Percentiles rank a stretch among this genome's conserved stretches.
These are phyloP conservation scores for Cercospora citrullina DNA, from an alignment of 2,329 filamentous ascomycete genomes.

Conservation along the genomic window DNA sequence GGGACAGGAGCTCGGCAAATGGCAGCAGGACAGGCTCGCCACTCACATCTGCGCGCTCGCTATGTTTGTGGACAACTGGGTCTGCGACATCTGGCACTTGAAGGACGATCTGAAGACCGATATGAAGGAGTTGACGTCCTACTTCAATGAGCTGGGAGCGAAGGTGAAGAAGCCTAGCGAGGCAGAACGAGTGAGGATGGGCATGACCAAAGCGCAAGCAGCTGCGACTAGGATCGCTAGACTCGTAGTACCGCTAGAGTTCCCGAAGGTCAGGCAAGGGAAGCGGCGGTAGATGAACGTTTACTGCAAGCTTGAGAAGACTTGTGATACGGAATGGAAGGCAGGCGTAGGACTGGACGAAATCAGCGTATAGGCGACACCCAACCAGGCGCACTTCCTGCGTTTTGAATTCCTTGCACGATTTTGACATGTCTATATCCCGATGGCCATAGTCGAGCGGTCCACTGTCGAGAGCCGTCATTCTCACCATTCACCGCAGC, in stretches of 20 bases:
- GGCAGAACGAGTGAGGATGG: constrained; percentile 48
- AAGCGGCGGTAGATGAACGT: constrained; percentile 1
- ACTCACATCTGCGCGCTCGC: constrained; percentile 72
- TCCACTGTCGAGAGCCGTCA: background rate
- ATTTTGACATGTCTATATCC: background rate
- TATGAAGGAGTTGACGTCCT: constrained; percentile 66
- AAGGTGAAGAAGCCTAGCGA: constrained; percentile 54
- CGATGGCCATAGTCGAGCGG: too few relatives aligned
- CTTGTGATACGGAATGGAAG: background rate
- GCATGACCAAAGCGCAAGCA: constrained; percentile 62
- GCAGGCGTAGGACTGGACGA: background rate
- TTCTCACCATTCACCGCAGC: background rate
- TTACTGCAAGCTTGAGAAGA: background rate
- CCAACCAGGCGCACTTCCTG: background rate
- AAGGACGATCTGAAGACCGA: constrained; percentile 72
- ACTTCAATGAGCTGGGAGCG: constrained; percentile 75
- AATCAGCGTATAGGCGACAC: background rate
- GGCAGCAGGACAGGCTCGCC: constrained; percentile 68
- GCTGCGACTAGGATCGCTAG: constrained; percentile 65
- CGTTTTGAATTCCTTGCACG: background rate
- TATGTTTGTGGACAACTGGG: constrained; percentile 70
- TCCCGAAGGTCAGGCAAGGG: constrained; percentile 61
- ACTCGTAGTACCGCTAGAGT: constrained; percentile 75
- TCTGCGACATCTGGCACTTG: constrained; percentile 68
- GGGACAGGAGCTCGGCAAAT: constrained; percentile 65